Conservation (phyloP, 352 stramenopile genomes). For the Phytophthora gonapodyides region DNA sequence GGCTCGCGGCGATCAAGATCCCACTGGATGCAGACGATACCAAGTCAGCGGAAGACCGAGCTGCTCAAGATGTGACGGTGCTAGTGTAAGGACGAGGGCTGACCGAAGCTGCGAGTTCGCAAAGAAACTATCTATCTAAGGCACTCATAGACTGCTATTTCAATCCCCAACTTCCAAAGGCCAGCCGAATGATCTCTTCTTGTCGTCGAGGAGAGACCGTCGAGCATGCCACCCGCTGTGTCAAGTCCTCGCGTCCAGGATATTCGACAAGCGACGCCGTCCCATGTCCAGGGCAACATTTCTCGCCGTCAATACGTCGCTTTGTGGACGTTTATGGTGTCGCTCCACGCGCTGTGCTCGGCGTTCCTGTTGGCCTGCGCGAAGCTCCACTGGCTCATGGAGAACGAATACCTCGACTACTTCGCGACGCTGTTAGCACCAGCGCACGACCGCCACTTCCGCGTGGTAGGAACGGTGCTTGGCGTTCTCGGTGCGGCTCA, state of each 20-base stretch:
- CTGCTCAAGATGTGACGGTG: conserved; percentile 6
- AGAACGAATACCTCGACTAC: conserved; percentile 44
- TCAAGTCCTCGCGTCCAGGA: conserved; percentile 7
- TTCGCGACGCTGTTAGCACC: conserved; percentile 37
- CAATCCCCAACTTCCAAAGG: neutral
- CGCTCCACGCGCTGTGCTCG: conserved; percentile 22
- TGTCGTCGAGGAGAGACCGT: conserved; percentile 2
- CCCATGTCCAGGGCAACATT: neutral
- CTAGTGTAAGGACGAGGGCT: conserved; percentile 1
- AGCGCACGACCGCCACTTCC: conserved; percentile 22
- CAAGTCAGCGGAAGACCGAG: neutral
- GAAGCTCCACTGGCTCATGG: conserved; percentile 38
- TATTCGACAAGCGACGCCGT: neutral
- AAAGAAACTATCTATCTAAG: conserved; percentile 3
- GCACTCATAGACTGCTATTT: neutral
- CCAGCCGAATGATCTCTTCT: neutral
- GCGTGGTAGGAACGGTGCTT: conserved; percentile 20
- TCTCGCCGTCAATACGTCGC: conserved; percentile 8
- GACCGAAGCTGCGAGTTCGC: too few species aligned
- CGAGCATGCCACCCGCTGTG: conserved; percentile 6
- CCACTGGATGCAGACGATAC: neutral
- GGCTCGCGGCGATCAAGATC: conserved; percentile 7
- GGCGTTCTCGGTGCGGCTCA: conserved; percentile 21
- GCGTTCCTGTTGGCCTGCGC: conserved; percentile 25
- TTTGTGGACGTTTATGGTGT: conserved; percentile 20